Percentiles rank a stretch among this genome's conserved stretches.
Conservation (phyloP, 2,329 filamentous ascomycete genomes). For the Trichoderma sp. region DNA sequence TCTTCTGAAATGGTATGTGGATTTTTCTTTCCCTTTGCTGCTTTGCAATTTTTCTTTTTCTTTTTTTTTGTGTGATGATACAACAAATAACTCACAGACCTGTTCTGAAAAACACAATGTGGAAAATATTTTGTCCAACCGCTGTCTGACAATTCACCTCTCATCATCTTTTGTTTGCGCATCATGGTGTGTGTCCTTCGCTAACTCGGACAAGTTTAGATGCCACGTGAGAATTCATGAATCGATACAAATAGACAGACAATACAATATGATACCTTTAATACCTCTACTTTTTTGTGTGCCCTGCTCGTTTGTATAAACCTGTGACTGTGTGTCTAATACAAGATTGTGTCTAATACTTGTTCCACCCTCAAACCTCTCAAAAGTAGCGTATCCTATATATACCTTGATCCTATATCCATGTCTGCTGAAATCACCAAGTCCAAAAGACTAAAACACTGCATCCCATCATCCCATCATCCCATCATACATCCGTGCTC, state of each 20-base stretch:
- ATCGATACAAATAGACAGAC: not conserved
- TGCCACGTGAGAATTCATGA: not conserved
- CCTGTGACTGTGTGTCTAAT: not conserved
- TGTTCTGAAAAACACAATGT: slow-evolving; percentile 70
- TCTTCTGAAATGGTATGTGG: slow-evolving; percentile 38
- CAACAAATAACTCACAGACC: slow-evolving; percentile 70
- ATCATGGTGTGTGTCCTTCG: not conserved
- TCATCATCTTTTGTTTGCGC: not conserved
- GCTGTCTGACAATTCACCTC: slow-evolving; percentile 62
- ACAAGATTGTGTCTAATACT: not conserved
- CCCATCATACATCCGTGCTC: slow-evolving; percentile 52
- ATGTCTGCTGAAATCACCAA: not conserved
- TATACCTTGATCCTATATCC: not conserved
- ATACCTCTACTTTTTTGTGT: not conserved
- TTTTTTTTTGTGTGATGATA: slow-evolving; percentile 61
- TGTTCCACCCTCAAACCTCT: not conserved
- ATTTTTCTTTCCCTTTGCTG: slow-evolving; percentile 16
- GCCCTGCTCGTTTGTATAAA: not conserved
- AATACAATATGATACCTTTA: slow-evolving; percentile 5
- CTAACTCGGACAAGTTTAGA: slow-evolving; percentile 9
- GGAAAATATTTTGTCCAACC: slow-evolving; percentile 72
- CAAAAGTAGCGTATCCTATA: not conserved
- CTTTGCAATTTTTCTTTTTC: slow-evolving; percentile 14
- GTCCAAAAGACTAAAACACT: not conserved
- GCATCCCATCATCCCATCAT: not conserved